These are phyloP conservation scores for Acer saccharum DNA, from an alignment of 345 rosid species.

Conservation along the genomic window DNA sequence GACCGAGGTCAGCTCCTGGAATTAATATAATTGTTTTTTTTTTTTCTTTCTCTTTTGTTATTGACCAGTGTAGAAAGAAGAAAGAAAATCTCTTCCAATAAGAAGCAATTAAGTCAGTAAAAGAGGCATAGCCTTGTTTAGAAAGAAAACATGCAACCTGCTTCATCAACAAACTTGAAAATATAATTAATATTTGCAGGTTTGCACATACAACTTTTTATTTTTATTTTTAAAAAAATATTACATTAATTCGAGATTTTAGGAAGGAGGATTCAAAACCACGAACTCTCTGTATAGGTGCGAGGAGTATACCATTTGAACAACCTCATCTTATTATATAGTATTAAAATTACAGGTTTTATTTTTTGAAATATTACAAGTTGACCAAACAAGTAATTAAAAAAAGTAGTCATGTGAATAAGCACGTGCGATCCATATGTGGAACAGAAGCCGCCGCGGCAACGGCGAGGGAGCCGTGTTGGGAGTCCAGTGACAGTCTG, in stretches of 20 bases:
- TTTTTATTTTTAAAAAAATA: background rate
- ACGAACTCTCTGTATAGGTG: too few species aligned
- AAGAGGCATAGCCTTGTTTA: background rate
- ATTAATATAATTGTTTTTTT: too few species aligned
- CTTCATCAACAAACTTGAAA: background rate
- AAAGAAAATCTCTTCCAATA: background rate
- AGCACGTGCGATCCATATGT: conserved; percentile 16
- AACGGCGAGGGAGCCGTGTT: conserved; percentile 29
- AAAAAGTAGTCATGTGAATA: background rate
- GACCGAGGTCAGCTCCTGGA: background rate
- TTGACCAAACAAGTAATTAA: too few species aligned
- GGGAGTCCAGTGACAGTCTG: conserved; percentile 11
- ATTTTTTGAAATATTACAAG: too few species aligned
- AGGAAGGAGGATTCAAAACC: too few species aligned
- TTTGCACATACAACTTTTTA: background rate
- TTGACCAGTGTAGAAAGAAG: background rate
- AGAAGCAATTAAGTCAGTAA: too few species aligned
- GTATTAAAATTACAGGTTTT: too few species aligned
- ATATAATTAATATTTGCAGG: background rate
- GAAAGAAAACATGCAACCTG: background rate
- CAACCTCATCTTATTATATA: too few species aligned
- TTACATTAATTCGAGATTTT: too few species aligned
- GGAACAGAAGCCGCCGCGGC: background rate
- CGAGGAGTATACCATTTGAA: too few species aligned
- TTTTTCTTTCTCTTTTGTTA: background rate